Evolutionary conservation across 441 rosid species (phyloP).

Genomic region (Brassica balearica): DNA sequence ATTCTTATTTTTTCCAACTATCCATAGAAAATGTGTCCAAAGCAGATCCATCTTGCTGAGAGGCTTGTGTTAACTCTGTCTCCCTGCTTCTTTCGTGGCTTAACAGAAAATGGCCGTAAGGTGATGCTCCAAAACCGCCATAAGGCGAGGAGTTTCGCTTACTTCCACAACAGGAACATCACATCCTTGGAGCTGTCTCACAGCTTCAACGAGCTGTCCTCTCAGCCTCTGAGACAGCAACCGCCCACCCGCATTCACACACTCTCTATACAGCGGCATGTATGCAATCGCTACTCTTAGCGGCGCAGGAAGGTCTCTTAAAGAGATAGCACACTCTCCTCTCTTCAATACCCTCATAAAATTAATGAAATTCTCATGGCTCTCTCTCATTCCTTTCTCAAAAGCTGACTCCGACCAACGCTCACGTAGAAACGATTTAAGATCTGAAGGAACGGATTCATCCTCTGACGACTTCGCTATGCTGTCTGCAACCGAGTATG

Average conservation of each 20-base stretch:
- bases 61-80: background rate
- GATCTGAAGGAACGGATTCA: constrained; percentile 72
- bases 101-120: constrained; percentile 75
- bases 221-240: constrained; percentile 80
- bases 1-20: constrained; percentile 18
- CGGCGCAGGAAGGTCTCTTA: constrained; percentile 78
- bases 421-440: constrained; percentile 74
- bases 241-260: constrained; percentile 60
- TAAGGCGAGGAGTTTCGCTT: constrained; percentile 61
- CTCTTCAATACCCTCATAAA: constrained; percentile 66
- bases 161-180: constrained; percentile 54
- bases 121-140: constrained; percentile 79
- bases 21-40: constrained; percentile 9
- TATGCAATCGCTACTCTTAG: constrained; percentile 82
- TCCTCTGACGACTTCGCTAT: constrained; percentile 84
- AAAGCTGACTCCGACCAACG: constrained; percentile 77
- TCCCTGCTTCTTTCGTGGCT: constrained; percentile 1
- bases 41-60: constrained; percentile 27
- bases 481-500: constrained; percentile 83
- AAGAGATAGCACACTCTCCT: constrained; percentile 71
- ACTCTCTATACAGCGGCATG: constrained; percentile 88
- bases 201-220: constrained; percentile 89
- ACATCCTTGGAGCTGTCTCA: constrained; percentile 73
- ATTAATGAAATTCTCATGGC: constrained; percentile 68
- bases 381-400: constrained; percentile 71